Base-by-base conservation (phyloP, 148 eudicot species). In the Vaccinium corymbosum region DNA sequence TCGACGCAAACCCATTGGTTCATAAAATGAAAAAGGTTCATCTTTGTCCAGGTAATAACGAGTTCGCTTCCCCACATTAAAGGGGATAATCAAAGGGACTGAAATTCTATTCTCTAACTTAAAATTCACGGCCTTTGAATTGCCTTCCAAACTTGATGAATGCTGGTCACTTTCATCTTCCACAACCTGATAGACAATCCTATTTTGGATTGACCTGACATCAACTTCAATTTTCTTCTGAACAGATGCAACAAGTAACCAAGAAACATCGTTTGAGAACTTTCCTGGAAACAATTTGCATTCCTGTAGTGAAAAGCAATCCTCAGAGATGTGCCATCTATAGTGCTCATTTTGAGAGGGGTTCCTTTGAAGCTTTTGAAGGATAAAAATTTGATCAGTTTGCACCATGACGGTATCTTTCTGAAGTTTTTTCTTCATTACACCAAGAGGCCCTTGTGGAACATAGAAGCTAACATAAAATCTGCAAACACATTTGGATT, bases 311-410 rank as follows among this genome's bases (percentile, higher is more conserved):
- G 96, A 89, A 35, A 87, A 86, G 84, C 93, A 93, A 84, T 97
- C 98, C 90, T 95, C 98, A 5, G 98, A 66, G 75, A 84, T 80
- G 72, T 85, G 81, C 98, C 98, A 97, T 72, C 99, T 91, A 85
- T 89, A 95, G 78, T 89, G 88, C 22, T 88, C 85, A 51, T 80
- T 86, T 79, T 91, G 91, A 53, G 89, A 88, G 57, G 99, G 96
- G 35, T 81, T 93, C 57, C 52, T 64, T 64, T 87, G 86, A 27
- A 97, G 93, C 85, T 84, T 92, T 81, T 97, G 99, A 62, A 94
- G 89, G 80, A 97, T 82, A 19, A 90, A 87, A 55, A 97, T 90
- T 70, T 91, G 90, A 74, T 95, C 90, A n/a, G 92, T 85, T 57
- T 89, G 90, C 25, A 95, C 88, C 27, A 52, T 72, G 56, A 79